phyloP scores from a whole-genome alignment of 805 yeast genomes.

The Nakazawaea ernobii region DNA sequence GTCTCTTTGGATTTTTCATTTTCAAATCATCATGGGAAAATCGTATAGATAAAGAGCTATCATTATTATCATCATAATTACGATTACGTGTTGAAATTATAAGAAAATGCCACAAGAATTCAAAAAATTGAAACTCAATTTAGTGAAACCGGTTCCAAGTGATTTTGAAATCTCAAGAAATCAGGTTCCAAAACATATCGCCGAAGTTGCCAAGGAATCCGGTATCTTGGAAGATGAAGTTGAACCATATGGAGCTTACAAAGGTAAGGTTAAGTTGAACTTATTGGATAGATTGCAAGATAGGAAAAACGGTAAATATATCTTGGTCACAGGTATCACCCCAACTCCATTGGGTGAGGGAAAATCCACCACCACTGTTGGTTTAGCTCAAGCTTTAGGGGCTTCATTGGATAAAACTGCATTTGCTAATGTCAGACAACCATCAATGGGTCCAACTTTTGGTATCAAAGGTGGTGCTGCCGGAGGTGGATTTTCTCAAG shows the following conservation, averaged over 20 bases:
- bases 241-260: constrained; percentile 83
- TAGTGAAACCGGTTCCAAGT: constrained; percentile 70
- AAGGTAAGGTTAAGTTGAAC: constrained; percentile 78
- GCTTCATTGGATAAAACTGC: constrained; percentile 81
- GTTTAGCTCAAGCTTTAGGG: constrained; percentile 93
- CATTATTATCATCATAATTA: too few species aligned
- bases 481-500: constrained; percentile 98
- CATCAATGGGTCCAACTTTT: constrained; percentile 98
- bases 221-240: constrained; percentile 77
- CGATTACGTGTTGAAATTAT: too few species aligned
- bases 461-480: constrained; percentile 99
- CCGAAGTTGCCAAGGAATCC: constrained; percentile 69
- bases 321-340: constrained; percentile 94
- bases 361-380: constrained; percentile 93
- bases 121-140: constrained; percentile 30
- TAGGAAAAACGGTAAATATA: constrained; percentile 73
- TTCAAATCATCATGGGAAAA: neutral
- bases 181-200: constrained; percentile 81
- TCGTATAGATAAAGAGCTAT: neutral
- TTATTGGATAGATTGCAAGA: constrained; percentile 61
- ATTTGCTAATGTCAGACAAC: constrained; percentile 94
- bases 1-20: neutral
- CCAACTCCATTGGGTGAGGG: constrained; percentile 99
- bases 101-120: constrained; percentile 21
- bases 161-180: constrained; percentile 87